These are phyloP conservation scores for Fereydounia khargensis DNA, from an alignment of 1,284 basidiomycete species.

Conservation along the genomic window DNA sequence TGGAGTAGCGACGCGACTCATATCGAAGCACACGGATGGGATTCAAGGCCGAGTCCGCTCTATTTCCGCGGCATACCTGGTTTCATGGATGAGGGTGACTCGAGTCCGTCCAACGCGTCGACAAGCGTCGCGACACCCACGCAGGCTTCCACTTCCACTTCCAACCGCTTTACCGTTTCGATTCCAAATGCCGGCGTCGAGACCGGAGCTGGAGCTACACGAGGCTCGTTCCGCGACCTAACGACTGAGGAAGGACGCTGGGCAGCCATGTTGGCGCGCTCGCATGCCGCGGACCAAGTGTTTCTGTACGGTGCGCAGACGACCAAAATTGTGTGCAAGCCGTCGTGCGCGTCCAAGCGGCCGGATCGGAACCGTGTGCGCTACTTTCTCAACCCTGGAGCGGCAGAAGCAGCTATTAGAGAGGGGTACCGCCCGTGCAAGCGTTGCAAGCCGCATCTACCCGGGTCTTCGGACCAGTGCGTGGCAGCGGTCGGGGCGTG, in stretches of 20 bases:
- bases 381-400: conserved; percentile 12
- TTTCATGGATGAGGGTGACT: no score
- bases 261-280: background rate
- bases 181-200: no score
- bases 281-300: background rate
- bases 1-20: no score
- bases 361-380: conserved; percentile 6
- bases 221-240: no score
- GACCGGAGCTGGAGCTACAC: no score
- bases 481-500: conserved; percentile 12
- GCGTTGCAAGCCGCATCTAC: conserved; percentile 13
- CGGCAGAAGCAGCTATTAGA: conserved; percentile 4
- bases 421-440: conserved; percentile 14
- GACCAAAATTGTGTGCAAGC: conserved; percentile 15
- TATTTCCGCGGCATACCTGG: no score
- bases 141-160: no score
- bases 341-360: conserved; percentile 12
- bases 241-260: background rate
- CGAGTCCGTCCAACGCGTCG: no score
- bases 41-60: no score
- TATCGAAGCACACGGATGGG: no score
- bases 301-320: conserved; percentile 10
- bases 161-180: no score
- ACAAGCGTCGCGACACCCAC: no score
- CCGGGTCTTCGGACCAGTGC: conserved; percentile 7